These are phyloP conservation scores for Begonia fuchsioides DNA, from an alignment of 306 rosid species.

Conservation along the genomic window DNA sequence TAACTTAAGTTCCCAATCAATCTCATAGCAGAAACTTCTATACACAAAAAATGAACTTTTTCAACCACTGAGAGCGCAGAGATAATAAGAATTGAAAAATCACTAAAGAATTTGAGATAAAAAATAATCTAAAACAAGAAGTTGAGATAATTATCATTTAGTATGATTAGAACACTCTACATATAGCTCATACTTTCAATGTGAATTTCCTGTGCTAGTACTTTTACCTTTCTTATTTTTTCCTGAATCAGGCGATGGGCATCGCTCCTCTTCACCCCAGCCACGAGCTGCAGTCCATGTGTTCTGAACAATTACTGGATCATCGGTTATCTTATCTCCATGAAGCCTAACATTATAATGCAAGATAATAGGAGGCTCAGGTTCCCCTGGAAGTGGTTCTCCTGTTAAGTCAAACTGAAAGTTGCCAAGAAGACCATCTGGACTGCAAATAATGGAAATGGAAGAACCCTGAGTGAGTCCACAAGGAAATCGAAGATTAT, in stretches of 20 bases:
- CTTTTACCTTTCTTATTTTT: slow-evolving; percentile 55
- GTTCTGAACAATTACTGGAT: slow-evolving; percentile 93
- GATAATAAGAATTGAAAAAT: too few species aligned
- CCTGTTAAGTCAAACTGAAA: slow-evolving; percentile 82
- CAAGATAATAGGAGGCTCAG: slow-evolving; percentile 78
- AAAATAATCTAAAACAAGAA: too few species aligned
- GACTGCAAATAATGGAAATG: slow-evolving; percentile 66
- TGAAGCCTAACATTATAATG: slow-evolving; percentile 96
- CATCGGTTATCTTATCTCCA: slow-evolving; percentile 93
- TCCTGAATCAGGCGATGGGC: slow-evolving; percentile 72
- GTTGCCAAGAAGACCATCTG: slow-evolving; percentile 80
- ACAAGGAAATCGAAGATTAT: slow-evolving; percentile 68
- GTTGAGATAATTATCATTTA: too few species aligned
- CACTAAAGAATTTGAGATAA: too few species aligned
- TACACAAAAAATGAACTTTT: too few species aligned
- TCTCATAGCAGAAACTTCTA: too few species aligned
- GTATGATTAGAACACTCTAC: too few species aligned
- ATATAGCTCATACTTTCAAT: too few species aligned
- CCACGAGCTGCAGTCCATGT: slow-evolving; percentile 89
- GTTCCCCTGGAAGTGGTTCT: slow-evolving; percentile 96
- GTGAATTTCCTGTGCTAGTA: not conserved
- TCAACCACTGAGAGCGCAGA: too few species aligned
- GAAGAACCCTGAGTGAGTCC: slow-evolving; percentile 98
- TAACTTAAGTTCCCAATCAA: too few species aligned
- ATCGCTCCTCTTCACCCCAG: slow-evolving; percentile 98